Evolutionary conservation across 306 rosid genomes (phyloP), one percentile per base, ranked within the genome.

Genomic region (Quercus glauca): DNA sequence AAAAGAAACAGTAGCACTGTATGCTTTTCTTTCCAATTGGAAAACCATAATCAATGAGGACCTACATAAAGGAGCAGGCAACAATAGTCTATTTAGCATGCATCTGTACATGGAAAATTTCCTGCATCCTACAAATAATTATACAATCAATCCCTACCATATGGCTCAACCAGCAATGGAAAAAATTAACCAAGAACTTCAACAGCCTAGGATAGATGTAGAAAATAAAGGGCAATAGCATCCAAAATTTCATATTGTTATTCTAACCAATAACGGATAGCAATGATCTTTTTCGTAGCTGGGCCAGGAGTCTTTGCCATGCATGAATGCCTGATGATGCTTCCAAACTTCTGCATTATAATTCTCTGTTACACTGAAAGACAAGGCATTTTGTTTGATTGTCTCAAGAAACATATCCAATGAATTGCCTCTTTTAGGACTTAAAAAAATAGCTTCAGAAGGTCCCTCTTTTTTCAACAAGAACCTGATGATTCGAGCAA

Each of bases 401-500:
- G 85, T 85, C 69, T 84, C 85, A 57, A 92, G 82, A 85, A 92
- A 92, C 88, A 79, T 76, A 57, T 84, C 92, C 80, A 94, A 83
- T 21, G 96, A 92, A 69, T 88, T 79, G 43, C 97, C 98, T 81
- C 96, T 87, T 87, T 82, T 84, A n/a, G 97, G 97, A 82, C 96
- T 84, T 55, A 94, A 82, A 80, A 92, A 84, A 60, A 94, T 78
- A 23, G 97, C 94, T 86, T 87, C 88, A 1, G 93, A 77, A 53
- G 91, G 79, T 49, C 78, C 88, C 67, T 69, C 75, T 69, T 89
- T 89, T 68, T 84, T 88, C 81, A 89, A 61, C 80, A 91, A 85
- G 51, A 74, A 74, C 79, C 84, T 82, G 83, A 92, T 85, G 57
- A 81, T 72, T 76, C 83, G 87, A 78, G 89, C 97, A 78, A 92